Evolutionary conservation across 1,284 basidiomycete genomes (phyloP).

Genomic region (Tilletia setariae): DNA sequence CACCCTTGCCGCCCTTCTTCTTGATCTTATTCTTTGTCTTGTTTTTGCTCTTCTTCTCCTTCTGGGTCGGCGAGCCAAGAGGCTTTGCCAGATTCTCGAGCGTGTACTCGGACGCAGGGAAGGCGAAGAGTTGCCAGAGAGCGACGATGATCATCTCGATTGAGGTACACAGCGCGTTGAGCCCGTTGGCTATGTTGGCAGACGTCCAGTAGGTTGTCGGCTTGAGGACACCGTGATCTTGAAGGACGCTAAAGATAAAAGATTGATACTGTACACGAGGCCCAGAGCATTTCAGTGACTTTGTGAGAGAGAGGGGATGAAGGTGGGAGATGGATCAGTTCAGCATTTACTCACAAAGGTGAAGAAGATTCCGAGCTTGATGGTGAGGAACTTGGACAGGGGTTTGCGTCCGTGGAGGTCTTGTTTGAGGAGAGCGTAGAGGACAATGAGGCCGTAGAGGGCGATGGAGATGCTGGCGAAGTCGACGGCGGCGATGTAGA

Average conservation of each 20-base stretch:
- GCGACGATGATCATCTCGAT: conserved; percentile 84
- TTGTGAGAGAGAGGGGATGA: background rate
- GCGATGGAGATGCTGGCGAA: conserved; percentile 53
- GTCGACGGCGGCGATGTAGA: conserved; percentile 27
- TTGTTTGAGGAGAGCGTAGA: conserved; percentile 76
- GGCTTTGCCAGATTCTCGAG: conserved; percentile 30
- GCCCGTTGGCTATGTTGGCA: conserved; percentile 66
- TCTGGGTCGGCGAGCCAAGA: background rate
- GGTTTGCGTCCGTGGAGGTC: conserved; percentile 74
- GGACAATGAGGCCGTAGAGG: conserved; percentile 52
- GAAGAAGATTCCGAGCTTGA: conserved; percentile 60
- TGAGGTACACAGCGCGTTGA: conserved; percentile 75
- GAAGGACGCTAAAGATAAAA: conserved; percentile 54
- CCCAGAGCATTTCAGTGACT: background rate
- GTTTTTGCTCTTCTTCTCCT: background rate
- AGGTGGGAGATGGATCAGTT: no score
- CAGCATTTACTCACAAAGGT: conserved; percentile 12
- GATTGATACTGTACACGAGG: conserved; percentile 21
- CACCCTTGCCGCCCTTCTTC: background rate
- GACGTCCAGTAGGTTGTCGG: conserved; percentile 66
- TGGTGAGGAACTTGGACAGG: conserved; percentile 74
- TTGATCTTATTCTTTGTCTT: no score
- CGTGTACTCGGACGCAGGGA: conserved; percentile 67
- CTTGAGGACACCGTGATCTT: conserved; percentile 55
- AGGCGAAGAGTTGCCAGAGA: conserved; percentile 74